phyloP scores from a whole-genome alignment of 2,329 filamentous ascomycete species.

The Trichoderma citrinoviride region DNA sequence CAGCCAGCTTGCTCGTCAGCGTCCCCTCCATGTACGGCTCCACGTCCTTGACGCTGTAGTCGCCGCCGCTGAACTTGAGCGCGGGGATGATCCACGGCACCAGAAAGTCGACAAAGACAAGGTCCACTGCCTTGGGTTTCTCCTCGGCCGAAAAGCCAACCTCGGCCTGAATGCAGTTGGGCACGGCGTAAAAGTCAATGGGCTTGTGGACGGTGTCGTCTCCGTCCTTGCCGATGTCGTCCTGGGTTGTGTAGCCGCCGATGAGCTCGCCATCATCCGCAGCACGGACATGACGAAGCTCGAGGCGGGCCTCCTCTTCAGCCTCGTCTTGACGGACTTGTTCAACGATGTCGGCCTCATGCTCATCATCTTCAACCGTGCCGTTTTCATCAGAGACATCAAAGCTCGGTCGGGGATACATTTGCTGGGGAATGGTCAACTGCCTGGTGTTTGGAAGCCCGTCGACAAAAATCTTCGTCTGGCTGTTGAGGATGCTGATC shows the following conservation, averaged over 20 bases:
- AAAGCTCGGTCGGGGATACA: slow-evolving; percentile 27
- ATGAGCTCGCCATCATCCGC: slow-evolving; percentile 45
- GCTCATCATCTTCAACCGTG: background rate
- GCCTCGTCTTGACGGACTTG: slow-evolving; percentile 15
- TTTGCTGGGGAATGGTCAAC: slow-evolving; percentile 50
- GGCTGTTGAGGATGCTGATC: slow-evolving; percentile 56
- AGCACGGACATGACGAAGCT: slow-evolving; percentile 31
- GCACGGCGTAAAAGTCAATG: slow-evolving; percentile 72
- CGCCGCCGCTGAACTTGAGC: slow-evolving; percentile 58
- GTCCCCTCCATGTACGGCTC: slow-evolving; percentile 52
- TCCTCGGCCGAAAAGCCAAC: slow-evolving; percentile 58
- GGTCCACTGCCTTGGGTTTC: slow-evolving; percentile 71
- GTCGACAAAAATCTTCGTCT: slow-evolving; percentile 47
- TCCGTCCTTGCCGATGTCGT: slow-evolving; percentile 78
- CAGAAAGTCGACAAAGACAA: slow-evolving; percentile 91
- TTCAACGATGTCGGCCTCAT: slow-evolving; percentile 23
- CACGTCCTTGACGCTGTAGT: slow-evolving; percentile 49
- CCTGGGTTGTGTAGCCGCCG: slow-evolving; percentile 80
- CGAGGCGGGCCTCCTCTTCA: slow-evolving; percentile 32
- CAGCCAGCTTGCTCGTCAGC: slow-evolving; percentile 54
- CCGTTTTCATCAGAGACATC: background rate
- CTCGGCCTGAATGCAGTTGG: slow-evolving; percentile 76
- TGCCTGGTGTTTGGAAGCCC: slow-evolving; percentile 43
- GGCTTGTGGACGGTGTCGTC: slow-evolving; percentile 83
- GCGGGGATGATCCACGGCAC: slow-evolving; percentile 77